These are phyloP conservation scores for Echium plantagineum DNA, from an alignment of 257 asterid genomes.

Conservation along the genomic window DNA sequence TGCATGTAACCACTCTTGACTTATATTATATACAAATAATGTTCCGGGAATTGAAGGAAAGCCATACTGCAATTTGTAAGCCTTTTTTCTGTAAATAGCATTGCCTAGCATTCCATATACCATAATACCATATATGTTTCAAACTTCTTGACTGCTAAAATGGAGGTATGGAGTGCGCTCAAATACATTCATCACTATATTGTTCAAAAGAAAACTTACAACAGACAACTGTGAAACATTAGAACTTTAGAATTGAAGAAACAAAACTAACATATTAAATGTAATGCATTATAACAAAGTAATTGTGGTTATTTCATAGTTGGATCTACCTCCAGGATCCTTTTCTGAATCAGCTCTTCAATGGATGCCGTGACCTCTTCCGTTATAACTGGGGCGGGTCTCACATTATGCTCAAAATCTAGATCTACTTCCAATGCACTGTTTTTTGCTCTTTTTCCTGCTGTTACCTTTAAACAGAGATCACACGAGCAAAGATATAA, in stretches of 20 bases:
- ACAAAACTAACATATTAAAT: background rate
- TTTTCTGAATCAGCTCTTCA: conserved; percentile 77
- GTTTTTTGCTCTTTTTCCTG: conserved; percentile 78
- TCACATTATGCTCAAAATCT: conserved; percentile 87
- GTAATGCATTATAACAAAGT: background rate
- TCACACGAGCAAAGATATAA: background rate
- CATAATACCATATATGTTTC: no score
- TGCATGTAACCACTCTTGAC: no score
- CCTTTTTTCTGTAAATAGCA: no score
- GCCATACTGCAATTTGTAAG: background rate
- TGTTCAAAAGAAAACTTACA: background rate
- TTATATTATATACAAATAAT: background rate
- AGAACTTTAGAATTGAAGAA: background rate
- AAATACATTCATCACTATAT: no score
- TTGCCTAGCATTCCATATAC: no score
- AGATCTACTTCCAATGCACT: conserved; percentile 89
- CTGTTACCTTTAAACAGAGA: conserved; percentile 58
- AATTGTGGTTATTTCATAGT: background rate
- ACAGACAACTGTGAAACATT: background rate
- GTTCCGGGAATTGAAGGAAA: background rate
- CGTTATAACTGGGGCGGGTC: conserved; percentile 87
- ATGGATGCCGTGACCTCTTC: conserved; percentile 71
- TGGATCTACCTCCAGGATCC: conserved; percentile 59
- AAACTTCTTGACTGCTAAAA: no score
- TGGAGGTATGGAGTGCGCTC: no score